Evolutionary conservation across 192 early-diverging fungal genomes (phyloP).

Genomic region (Phlyctochytrium planicorne): DNA sequence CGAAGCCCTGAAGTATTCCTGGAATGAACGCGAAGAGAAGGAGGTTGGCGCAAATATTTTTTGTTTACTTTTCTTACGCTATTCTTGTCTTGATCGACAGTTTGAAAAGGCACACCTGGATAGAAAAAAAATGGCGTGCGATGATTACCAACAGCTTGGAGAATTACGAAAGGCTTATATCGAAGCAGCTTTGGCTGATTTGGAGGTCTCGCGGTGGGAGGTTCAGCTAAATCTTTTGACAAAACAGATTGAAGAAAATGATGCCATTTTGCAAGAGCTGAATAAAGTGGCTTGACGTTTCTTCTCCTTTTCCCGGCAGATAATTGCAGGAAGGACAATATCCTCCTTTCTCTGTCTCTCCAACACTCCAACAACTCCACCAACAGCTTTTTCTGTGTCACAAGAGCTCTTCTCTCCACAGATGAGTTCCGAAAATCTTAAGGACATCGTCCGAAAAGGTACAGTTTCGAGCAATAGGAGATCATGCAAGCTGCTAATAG

Average conservation of each 20-base stretch:
- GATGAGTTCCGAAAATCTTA: background rate
- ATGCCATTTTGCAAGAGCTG: background rate
- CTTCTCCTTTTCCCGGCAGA: too few relatives aligned
- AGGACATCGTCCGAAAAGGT: conserved; percentile 1
- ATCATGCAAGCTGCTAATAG: background rate
- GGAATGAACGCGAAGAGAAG: conserved; percentile 27
- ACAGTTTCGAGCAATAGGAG: background rate
- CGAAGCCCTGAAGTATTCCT: conserved; percentile 19
- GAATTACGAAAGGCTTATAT: conserved; percentile 21
- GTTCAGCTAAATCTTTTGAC: conserved; percentile 14
- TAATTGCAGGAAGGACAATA: too few relatives aligned
- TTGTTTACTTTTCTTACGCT: background rate
- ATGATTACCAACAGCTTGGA: conserved; percentile 10
- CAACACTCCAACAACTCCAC: too few relatives aligned
- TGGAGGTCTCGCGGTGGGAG: conserved; percentile 28
- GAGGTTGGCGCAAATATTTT: conserved; percentile 10
- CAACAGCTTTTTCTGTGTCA: too few relatives aligned
- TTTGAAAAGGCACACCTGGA: conserved; percentile 22
- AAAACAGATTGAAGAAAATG: background rate
- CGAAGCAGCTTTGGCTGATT: conserved; percentile 17
- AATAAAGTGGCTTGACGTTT: conserved; percentile 1
- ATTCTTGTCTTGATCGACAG: conserved; percentile 12
- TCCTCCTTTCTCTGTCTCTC: too few relatives aligned
- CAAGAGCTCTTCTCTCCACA: too few relatives aligned
- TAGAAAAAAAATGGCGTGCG: conserved; percentile 7